These are phyloP conservation scores for Neonectria sp. DNA, from an alignment of 2,329 filamentous ascomycete genomes.

Conservation along the genomic window DNA sequence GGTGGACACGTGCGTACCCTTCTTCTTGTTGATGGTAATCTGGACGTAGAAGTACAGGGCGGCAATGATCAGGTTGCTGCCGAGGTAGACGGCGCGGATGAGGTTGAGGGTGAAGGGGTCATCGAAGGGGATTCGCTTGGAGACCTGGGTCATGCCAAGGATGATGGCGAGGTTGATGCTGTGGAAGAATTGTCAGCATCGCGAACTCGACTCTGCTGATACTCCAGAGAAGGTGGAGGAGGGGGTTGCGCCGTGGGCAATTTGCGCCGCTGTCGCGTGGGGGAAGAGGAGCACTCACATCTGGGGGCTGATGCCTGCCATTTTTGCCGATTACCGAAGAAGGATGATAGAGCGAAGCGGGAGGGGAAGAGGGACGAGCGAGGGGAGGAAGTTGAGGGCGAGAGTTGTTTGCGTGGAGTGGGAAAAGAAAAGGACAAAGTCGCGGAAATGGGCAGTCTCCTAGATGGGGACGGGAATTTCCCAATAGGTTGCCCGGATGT, in stretches of 20 bases:
- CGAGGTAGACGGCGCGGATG: slow-evolving; percentile 69
- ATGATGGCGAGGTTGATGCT: slow-evolving; percentile 96
- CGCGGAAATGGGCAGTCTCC: slow-evolving; percentile 33
- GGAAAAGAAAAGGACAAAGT: slow-evolving; percentile 33
- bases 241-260: slow-evolving; percentile 32
- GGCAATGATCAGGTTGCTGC: slow-evolving; percentile 85
- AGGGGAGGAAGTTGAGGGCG: slow-evolving; percentile 19
- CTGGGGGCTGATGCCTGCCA: slow-evolving; percentile 75
- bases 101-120: slow-evolving; percentile 76
- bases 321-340: slow-evolving; percentile 57
- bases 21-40: slow-evolving; percentile 92
- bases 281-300: slow-evolving; percentile 64
- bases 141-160: slow-evolving; percentile 97
- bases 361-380: slow-evolving; percentile 15
- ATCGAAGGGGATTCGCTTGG: slow-evolving; percentile 95
- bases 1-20: slow-evolving; percentile 74
- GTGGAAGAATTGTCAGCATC: slow-evolving; percentile 47
- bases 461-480: slow-evolving; percentile 24
- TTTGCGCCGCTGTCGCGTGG: slow-evolving; percentile 30
- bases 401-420: slow-evolving; percentile 12
- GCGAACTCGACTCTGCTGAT: slow-evolving; percentile 26
- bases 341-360: slow-evolving; percentile 12
- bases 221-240: slow-evolving; percentile 40
- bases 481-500: slow-evolving; percentile 35
- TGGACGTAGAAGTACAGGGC: slow-evolving; percentile 89